Base-by-base conservation (phyloP, 805 yeast species). In the Saturnispora dispora region DNA sequence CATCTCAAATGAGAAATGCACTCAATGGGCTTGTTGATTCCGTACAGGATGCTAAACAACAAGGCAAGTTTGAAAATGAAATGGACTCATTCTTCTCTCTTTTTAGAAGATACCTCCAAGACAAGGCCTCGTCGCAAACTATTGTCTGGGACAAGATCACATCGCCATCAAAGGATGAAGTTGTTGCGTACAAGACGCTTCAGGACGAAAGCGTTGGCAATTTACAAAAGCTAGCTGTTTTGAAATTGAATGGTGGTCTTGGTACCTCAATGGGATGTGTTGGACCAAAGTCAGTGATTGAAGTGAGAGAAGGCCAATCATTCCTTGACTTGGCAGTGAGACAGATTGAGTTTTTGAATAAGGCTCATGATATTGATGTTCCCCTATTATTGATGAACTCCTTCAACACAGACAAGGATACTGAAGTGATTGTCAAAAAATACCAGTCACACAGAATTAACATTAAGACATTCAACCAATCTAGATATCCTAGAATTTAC, bases 241-340 rank as follows among this genome's bases (percentile, higher is more conserved):
- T 93, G 70, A 93, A 93, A 74, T 79, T 93, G 68, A 93, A 93
- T 67, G 99, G 99, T 76, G 99, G 99, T 42, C 77, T 93, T 60
- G 99, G 99, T 66, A 93, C 99, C 20, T 91, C 98, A 9, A 93
- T 93, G 99, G 99, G 99, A 53, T 93, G 99, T 74, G 97, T 93
- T 56, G 99, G 99, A 53, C 99, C 99, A 57, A 90, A 90, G 71
- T 87, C 96, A 27, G 95, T 93, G 58, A 93, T 93, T 66, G 99
- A 93, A 74, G 99, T 93, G 46, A 86, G 99, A 71, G 99, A 93
- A 62, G 98, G 98, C 55, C 95, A 93, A 78, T 86, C 97, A 41
- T 93, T 93, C 70, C 77, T 93, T 67, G 99, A 93, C 69, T 79
- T 93, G 60, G 78, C 96, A 45, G 99, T 93, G 43, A 86, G 99